Percentiles rank a stretch among this genome's conserved stretches.
These are phyloP conservation scores for Metahyphopichia silvanorum DNA, from an alignment of 805 yeast species.

Conservation along the genomic window DNA sequence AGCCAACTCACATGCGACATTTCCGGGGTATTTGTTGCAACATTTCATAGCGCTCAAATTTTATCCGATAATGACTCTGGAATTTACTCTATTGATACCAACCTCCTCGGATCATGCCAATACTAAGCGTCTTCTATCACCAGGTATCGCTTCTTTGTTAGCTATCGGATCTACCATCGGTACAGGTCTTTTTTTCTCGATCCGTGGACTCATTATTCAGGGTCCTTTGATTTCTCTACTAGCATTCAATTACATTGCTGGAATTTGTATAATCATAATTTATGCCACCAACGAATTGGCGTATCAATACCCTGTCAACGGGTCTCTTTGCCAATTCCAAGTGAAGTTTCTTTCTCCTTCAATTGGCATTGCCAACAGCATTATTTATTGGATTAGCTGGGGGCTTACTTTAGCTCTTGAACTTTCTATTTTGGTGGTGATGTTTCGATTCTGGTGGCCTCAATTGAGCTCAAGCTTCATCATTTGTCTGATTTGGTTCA, in stretches of 20 bases:
- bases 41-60: too few species aligned
- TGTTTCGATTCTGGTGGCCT: constrained; percentile 16
- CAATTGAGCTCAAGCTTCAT: constrained; percentile 3
- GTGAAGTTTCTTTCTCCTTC: constrained; percentile 13
- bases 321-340: constrained; percentile 18
- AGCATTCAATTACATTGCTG: constrained; percentile 15
- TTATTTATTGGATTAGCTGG: constrained; percentile 24
- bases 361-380: constrained; percentile 15
- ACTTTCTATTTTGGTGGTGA: constrained; percentile 12
- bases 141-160: constrained; percentile 11
- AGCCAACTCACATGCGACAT: too few species aligned
- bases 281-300: constrained; percentile 17
- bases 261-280: constrained; percentile 16
- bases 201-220: constrained; percentile 8
- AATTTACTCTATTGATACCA: too few species aligned
- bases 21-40: too few species aligned
- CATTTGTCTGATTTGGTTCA: constrained; percentile 9
- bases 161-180: constrained; percentile 23
- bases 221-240: constrained; percentile 18
- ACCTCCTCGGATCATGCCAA: neutral
- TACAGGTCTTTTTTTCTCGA: constrained; percentile 18
- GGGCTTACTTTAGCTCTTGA: constrained; percentile 21
- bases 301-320: constrained; percentile 13
- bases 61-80: too few species aligned
- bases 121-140: neutral